Percentiles rank a stretch among this genome's conserved stretches.
Conservation (phyloP, 2,329 filamentous ascomycete species). For the Claviceps fusiformis region DNA sequence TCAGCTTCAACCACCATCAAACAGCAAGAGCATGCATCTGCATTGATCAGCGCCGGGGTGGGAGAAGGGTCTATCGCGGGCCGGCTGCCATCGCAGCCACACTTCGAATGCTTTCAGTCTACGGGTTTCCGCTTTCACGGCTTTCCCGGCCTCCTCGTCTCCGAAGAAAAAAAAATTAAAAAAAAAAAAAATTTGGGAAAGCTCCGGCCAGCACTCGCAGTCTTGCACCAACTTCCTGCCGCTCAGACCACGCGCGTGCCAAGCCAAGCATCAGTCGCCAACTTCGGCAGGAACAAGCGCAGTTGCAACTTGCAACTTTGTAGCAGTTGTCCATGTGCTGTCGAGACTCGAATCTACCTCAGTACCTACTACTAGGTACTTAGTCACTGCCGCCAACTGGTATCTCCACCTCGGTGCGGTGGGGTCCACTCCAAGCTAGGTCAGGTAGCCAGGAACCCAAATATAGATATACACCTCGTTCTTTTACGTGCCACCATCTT, state of each 20-base stretch:
- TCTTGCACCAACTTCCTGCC: not conserved
- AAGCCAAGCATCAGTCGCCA: not conserved
- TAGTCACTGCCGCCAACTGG: too few species aligned
- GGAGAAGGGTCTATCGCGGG: too few species aligned
- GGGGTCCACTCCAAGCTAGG: too few species aligned
- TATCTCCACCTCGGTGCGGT: too few species aligned
- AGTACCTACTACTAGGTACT: too few species aligned
- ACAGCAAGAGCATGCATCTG: too few species aligned
- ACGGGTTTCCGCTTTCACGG: not conserved
- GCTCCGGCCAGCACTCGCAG: not conserved
- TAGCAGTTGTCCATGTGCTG: too few species aligned
- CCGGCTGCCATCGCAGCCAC: not conserved
- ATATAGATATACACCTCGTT: not conserved
- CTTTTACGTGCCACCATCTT: not conserved
- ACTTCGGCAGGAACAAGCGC: not conserved
- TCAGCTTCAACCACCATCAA: not conserved
- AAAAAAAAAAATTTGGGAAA: not conserved
- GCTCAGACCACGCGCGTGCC: not conserved
- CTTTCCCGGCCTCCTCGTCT: not conserved
- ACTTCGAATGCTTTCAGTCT: not conserved
- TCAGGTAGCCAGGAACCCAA: not conserved
- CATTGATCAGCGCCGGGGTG: too few species aligned
- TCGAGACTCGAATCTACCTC: too few species aligned
- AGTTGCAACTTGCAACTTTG: not conserved
- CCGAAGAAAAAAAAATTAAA: not conserved